These are phyloP conservation scores for Piloderma croceum DNA, from an alignment of 768 basidiomycete genomes.

Conservation along the genomic window DNA sequence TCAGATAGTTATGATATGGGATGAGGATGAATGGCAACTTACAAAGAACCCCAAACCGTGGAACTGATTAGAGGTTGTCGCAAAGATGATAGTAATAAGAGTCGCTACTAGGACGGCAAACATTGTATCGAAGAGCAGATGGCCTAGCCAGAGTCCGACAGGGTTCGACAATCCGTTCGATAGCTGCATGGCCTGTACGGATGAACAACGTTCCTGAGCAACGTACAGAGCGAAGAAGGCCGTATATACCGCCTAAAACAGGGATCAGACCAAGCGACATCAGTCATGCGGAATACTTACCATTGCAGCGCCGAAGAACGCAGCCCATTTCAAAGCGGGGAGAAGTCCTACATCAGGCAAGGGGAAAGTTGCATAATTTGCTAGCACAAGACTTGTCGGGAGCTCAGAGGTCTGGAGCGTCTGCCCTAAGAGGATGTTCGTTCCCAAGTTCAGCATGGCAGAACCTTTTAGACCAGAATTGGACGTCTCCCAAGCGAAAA, in stretches of 20 bases:
- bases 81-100: conserved; percentile 58
- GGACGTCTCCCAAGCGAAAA: conserved; percentile 69
- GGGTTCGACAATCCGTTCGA: conserved; percentile 71
- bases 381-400: conserved; percentile 37
- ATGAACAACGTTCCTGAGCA: conserved; percentile 60
- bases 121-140: conserved; percentile 67
- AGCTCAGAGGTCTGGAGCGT: conserved; percentile 50
- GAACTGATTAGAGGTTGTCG: conserved; percentile 53
- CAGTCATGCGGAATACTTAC: conserved; percentile 33
- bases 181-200: conserved; percentile 76
- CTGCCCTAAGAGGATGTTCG: conserved; percentile 60
- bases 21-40: conserved; percentile 17
- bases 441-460: conserved; percentile 60
- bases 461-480: conserved; percentile 54
- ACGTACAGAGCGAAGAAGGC: conserved; percentile 80
- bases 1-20: conserved; percentile 1
- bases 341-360: conserved; percentile 49
- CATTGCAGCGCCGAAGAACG: conserved; percentile 70
- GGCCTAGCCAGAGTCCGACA: conserved; percentile 71
- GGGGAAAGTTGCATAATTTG: conserved; percentile 56
- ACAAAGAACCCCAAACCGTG: conserved; percentile 62
- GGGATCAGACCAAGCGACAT: conserved; percentile 1
- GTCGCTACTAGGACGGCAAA: conserved; percentile 56
- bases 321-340: conserved; percentile 64
- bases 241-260: conserved; percentile 61